phyloP scores from a whole-genome alignment of 192 early-diverging fungal species.

The Bifiguratus adelaidae region DNA sequence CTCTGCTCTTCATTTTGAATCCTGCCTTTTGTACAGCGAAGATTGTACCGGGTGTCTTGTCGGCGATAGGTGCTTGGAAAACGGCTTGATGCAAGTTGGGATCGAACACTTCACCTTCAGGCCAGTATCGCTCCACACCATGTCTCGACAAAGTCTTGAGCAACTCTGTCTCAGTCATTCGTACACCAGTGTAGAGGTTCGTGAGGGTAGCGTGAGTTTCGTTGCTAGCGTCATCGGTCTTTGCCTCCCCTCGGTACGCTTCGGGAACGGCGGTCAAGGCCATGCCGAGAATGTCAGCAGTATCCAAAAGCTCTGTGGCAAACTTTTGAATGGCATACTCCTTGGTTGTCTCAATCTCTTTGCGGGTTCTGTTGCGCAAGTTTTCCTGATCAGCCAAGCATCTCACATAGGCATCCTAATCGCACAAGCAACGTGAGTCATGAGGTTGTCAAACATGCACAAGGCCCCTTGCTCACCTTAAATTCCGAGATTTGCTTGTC shows the following conservation, averaged over 20 bases:
- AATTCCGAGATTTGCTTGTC: slow-evolving; percentile 74
- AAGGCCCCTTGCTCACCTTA: slow-evolving; percentile 38
- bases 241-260: too few relatives aligned
- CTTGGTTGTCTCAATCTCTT: slow-evolving; percentile 72
- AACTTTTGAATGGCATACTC: slow-evolving; percentile 96
- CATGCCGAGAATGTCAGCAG: slow-evolving; percentile 82
- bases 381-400: slow-evolving; percentile 96
- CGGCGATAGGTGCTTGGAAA: slow-evolving; percentile 84
- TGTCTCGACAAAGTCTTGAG: slow-evolving; percentile 79
- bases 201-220: slow-evolving; percentile 30
- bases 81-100: slow-evolving; percentile 91
- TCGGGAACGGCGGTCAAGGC: slow-evolving; percentile 82
- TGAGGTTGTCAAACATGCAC: background rate
- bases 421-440: background rate
- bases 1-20: slow-evolving; percentile 85
- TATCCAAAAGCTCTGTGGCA: slow-evolving; percentile 90
- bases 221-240: background rate
- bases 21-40: slow-evolving; percentile 88
- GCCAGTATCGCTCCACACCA: slow-evolving; percentile 73
- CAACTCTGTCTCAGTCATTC: slow-evolving; percentile 79
- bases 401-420: slow-evolving; percentile 80
- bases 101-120: slow-evolving; percentile 86
- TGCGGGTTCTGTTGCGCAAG: slow-evolving; percentile 76
- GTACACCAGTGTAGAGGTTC: slow-evolving; percentile 80
- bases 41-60: slow-evolving; percentile 81